Conservation (phyloP, 768 basidiomycete genomes). For the Serendipita sp. region DNA sequence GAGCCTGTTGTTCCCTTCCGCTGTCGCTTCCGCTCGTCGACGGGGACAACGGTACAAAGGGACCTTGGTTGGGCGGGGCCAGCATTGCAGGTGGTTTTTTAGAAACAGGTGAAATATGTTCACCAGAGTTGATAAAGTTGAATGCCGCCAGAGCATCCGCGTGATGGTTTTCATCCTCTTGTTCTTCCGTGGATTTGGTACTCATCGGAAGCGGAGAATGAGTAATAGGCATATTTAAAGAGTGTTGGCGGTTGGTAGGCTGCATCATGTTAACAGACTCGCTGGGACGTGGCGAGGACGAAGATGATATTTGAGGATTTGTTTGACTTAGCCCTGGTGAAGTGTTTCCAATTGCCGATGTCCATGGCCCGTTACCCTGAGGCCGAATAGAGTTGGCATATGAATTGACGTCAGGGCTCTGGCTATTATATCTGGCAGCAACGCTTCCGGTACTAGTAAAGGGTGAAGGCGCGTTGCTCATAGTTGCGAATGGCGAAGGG, state of each 20-base stretch:
- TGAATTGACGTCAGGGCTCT: neutral
- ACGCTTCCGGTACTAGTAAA: too few relatives aligned
- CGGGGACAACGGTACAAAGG: constrained; percentile 21
- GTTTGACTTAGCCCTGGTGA: neutral
- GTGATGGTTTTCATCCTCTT: constrained; percentile 20
- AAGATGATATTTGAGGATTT: neutral
- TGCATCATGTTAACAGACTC: neutral
- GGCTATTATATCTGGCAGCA: neutral
- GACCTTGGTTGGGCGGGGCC: constrained; percentile 20
- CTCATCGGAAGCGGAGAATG: neutral
- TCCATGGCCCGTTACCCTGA: neutral
- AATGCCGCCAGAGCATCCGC: constrained; percentile 63
- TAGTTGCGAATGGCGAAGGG: neutral
- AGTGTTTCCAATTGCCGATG: neutral
- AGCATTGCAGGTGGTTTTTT: constrained; percentile 19
- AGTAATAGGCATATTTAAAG: neutral
- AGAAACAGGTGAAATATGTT: constrained; percentile 6
- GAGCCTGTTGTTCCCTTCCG: constrained; percentile 22
- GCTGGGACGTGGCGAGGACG: neutral
- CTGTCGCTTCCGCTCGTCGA: constrained; percentile 15
- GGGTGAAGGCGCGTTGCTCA: neutral
- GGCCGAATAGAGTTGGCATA: neutral
- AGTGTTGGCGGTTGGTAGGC: neutral
- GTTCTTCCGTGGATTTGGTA: neutral
- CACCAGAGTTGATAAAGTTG: constrained; percentile 40